Percentiles rank a stretch among this genome's conserved stretches.
These are phyloP conservation scores for Saraca asoca DNA, from an alignment of 331 rosid species.

Conservation along the genomic window DNA sequence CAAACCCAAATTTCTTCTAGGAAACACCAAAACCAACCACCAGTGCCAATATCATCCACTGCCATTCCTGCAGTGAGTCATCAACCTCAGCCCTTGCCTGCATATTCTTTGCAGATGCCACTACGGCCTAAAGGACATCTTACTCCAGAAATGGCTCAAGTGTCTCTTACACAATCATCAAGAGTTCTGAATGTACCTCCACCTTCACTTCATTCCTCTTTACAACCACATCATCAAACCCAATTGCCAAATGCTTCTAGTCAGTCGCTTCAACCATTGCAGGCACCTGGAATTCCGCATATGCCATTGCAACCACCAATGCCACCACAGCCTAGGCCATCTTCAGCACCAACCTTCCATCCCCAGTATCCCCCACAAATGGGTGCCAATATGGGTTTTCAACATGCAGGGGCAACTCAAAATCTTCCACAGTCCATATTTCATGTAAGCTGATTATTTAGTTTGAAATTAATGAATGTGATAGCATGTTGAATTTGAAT, in stretches of 20 bases:
- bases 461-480: too few species aligned
- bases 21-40: constrained; percentile 69
- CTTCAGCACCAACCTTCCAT: too few species aligned
- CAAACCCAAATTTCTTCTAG: constrained; percentile 57
- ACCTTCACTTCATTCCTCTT: constrained; percentile 64
- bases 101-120: constrained; percentile 59
- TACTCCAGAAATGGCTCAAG: constrained; percentile 53
- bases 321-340: too few species aligned
- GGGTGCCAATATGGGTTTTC: too few species aligned
- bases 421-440: too few species aligned
- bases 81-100: constrained; percentile 67
- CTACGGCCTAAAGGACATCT: constrained; percentile 73
- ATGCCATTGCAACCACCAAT: constrained; percentile 38
- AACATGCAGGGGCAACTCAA: too few species aligned
- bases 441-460: too few species aligned
- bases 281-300: constrained; percentile 66
- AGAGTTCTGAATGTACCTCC: constrained; percentile 67
- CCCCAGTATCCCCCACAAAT: too few species aligned
- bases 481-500: constrained; percentile 9
- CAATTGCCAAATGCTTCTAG: constrained; percentile 55
- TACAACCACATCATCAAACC: constrained; percentile 72
- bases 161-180: constrained; percentile 65
- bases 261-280: constrained; percentile 75
- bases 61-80: constrained; percentile 59
- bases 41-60: constrained; percentile 57